Evolutionary conservation across 345 rosid genomes (phyloP).

Genomic region (Sonneratia alba): DNA sequence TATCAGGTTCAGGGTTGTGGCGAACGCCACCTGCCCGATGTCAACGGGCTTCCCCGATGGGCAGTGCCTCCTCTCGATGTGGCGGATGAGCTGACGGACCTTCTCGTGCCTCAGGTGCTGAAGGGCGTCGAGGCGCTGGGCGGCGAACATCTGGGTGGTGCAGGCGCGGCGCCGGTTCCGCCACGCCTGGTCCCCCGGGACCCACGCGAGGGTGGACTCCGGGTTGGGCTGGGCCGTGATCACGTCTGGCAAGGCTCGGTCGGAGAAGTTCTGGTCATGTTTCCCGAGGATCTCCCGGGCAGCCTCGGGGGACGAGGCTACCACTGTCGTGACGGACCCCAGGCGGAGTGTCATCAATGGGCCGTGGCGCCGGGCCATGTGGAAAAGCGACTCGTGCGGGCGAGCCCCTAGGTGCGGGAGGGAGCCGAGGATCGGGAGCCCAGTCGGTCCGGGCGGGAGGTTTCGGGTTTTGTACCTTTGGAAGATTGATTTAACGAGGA

Average conservation of each 20-base stretch:
- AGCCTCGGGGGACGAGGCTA: constrained; percentile 23
- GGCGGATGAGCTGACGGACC: constrained; percentile 21
- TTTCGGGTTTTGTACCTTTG: not conserved
- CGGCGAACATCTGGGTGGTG: constrained; percentile 24
- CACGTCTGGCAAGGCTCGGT: constrained; percentile 21
- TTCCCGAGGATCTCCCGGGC: constrained; percentile 28
- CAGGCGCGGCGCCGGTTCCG: constrained; percentile 31
- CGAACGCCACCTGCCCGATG: constrained; percentile 21
- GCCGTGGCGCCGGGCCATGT: constrained; percentile 29
- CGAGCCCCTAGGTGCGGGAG: constrained; percentile 12
- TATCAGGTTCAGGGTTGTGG: constrained; percentile 22
- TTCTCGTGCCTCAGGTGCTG: constrained; percentile 24
- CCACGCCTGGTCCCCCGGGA: constrained; percentile 22
- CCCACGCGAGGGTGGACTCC: constrained; percentile 29
- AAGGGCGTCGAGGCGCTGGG: constrained; percentile 18
- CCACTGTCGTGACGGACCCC: constrained; percentile 21
- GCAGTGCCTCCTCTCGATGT: constrained; percentile 16
- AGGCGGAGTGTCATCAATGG: constrained; percentile 30
- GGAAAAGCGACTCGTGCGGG: constrained; percentile 24
- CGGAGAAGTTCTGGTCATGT: constrained; percentile 21
- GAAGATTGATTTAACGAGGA: constrained; percentile 10
- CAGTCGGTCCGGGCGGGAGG: constrained; percentile 23
- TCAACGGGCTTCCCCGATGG: constrained; percentile 9
- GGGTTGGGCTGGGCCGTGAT: constrained; percentile 22
- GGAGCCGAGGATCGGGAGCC: constrained; percentile 20